These are phyloP conservation scores for Microbotryum silenes-acaulis DNA, from an alignment of 1,284 basidiomycete species.

Conservation along the genomic window DNA sequence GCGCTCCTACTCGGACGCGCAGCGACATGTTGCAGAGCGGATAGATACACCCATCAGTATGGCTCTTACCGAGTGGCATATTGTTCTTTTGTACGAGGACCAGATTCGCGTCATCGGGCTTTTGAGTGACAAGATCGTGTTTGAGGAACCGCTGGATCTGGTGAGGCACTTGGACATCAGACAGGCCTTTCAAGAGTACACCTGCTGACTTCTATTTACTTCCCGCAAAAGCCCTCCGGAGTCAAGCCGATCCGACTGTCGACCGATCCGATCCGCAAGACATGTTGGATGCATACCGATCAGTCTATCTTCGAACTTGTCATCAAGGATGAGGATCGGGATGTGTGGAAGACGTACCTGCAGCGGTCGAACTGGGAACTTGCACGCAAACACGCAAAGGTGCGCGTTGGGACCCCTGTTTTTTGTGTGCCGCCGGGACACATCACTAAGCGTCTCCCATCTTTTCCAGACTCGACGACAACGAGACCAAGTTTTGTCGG, in stretches of 20 bases:
- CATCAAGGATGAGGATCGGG: slow-evolving; percentile 77
- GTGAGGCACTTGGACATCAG: slow-evolving; percentile 45
- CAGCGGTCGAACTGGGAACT: slow-evolving; percentile 66
- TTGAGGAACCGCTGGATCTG: slow-evolving; percentile 72
- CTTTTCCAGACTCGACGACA: slow-evolving; percentile 63
- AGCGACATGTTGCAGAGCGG: slow-evolving; percentile 19
- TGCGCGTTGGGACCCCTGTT: slow-evolving; percentile 38
- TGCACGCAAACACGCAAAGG: slow-evolving; percentile 75
- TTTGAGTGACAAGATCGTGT: slow-evolving; percentile 72
- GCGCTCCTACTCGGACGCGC: slow-evolving; percentile 57
- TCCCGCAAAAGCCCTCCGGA: slow-evolving; percentile 39
- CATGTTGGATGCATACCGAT: slow-evolving; percentile 92
- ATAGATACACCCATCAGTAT: slow-evolving; percentile 60
- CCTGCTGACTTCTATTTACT: neutral
- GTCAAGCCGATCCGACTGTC: slow-evolving; percentile 66
- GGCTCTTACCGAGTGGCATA: slow-evolving; percentile 84
- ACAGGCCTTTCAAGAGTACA: neutral
- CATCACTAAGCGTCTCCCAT: neutral
- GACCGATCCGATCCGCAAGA: slow-evolving; percentile 74
- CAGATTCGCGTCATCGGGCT: slow-evolving; percentile 68
- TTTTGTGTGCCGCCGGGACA: neutral
- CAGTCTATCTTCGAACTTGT: slow-evolving; percentile 83
- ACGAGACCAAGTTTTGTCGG: slow-evolving; percentile 71
- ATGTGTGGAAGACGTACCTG: slow-evolving; percentile 89
- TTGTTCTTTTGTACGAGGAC: slow-evolving; percentile 75